phyloP scores from a whole-genome alignment of 2,329 filamentous ascomycete species.

The Thielaviopsis euricoi region DNA sequence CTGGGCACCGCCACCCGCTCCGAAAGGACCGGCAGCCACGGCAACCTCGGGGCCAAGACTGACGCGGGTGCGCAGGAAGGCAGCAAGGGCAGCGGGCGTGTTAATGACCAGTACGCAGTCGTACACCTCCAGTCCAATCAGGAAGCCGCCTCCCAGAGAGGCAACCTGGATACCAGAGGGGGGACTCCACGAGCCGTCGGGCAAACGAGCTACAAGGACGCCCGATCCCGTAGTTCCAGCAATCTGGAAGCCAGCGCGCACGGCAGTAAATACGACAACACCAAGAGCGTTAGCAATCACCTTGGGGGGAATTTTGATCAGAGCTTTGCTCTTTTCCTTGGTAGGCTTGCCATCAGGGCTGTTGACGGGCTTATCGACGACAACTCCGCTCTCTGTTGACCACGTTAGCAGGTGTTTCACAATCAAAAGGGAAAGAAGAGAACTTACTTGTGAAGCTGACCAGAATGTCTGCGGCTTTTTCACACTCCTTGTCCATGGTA shows the following conservation, averaged over 20 bases:
- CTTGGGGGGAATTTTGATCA: constrained; percentile 37
- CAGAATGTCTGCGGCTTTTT: constrained; percentile 76
- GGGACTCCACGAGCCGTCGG: constrained; percentile 58
- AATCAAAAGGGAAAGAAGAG: constrained; percentile 11
- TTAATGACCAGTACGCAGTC: constrained; percentile 83
- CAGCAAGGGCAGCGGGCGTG: constrained; percentile 54
- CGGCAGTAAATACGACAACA: constrained; percentile 56
- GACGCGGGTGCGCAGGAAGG: constrained; percentile 59
- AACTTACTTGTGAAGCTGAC: constrained; percentile 67
- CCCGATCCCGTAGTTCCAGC: constrained; percentile 52
- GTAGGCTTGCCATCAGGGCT: constrained; percentile 18
- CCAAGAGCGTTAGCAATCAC: constrained; percentile 51
- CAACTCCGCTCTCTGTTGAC: constrained; percentile 26
- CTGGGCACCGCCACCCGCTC: constrained; percentile 59
- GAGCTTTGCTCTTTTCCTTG: constrained; percentile 27
- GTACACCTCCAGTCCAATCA: constrained; percentile 73
- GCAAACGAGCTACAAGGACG: constrained; percentile 42
- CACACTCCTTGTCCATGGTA: constrained; percentile 72
- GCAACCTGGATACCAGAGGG: constrained; percentile 72
- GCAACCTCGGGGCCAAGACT: constrained; percentile 67
- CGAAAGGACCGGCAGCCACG: constrained; percentile 51
- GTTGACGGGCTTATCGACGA: constrained; percentile 29
- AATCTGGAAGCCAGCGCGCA: constrained; percentile 48
- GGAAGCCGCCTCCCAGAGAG: constrained; percentile 62
- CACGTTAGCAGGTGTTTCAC: constrained; percentile 3